These are phyloP conservation scores for Physcia stellaris DNA, from an alignment of 495 filamentous ascomycete species.

Conservation along the genomic window DNA sequence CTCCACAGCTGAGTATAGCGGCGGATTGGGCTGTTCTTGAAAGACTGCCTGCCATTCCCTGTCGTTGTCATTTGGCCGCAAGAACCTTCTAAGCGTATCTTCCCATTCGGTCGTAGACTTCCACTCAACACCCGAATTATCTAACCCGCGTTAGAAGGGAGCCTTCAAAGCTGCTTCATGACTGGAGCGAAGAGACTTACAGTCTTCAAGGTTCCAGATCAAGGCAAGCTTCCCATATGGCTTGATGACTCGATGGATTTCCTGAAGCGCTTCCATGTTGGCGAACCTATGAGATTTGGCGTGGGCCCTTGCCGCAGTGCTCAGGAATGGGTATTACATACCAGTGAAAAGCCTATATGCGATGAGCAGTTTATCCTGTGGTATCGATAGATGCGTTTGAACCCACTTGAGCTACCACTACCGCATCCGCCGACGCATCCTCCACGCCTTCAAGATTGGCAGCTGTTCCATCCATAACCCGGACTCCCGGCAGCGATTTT, in stretches of 20 bases:
- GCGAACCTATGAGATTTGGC: too few relatives aligned
- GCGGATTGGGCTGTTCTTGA: constrained; percentile 34
- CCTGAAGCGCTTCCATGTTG: constrained; percentile 36
- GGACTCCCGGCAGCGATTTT: constrained; percentile 37
- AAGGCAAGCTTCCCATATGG: constrained; percentile 40
- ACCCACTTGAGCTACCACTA: constrained; percentile 52
- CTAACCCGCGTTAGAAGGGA: constrained; percentile 17
- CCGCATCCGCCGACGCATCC: constrained; percentile 43
- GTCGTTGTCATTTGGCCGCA: constrained; percentile 34
- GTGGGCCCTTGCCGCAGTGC: too few relatives aligned
- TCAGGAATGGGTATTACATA: constrained; percentile 13
- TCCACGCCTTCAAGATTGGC: constrained; percentile 36
- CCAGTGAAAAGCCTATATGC: constrained; percentile 52
- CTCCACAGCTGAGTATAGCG: constrained; percentile 35
- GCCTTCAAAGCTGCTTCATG: constrained; percentile 5
- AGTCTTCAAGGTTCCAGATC: constrained; percentile 56
- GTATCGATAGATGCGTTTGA: too few relatives aligned
- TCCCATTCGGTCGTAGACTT: constrained; percentile 37
- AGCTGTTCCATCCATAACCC: constrained; percentile 40
- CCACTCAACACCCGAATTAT: constrained; percentile 37
- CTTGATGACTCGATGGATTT: constrained; percentile 43
- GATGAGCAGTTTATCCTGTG: too few relatives aligned
- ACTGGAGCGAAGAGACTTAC: constrained; percentile 18
- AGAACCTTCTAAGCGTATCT: constrained; percentile 34
- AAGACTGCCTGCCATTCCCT: constrained; percentile 37